These are phyloP conservation scores for Paraphaeosphaeria sporulosa DNA, from an alignment of 2,329 filamentous ascomycete species.

Conservation along the genomic window DNA sequence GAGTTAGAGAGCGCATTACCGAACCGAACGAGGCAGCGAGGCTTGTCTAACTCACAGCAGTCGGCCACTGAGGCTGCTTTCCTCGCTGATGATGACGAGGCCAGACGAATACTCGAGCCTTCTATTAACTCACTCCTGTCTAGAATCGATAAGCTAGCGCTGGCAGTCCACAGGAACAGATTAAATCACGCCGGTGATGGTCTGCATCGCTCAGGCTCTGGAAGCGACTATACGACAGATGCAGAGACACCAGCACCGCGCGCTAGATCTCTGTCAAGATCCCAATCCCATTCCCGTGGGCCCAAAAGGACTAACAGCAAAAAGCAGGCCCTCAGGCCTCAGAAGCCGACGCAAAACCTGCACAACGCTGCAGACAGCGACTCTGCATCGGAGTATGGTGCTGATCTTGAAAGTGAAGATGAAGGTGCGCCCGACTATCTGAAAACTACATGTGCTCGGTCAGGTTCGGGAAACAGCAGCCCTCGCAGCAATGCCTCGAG, in stretches of 20 bases:
- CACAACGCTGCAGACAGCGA: conserved; percentile 35
- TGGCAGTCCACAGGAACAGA: conserved; percentile 73
- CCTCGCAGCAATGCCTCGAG: conserved; percentile 20
- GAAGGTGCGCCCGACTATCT: conserved; percentile 4
- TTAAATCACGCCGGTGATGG: conserved; percentile 55
- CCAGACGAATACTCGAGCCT: conserved; percentile 70
- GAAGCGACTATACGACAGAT: conserved; percentile 39
- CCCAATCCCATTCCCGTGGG: conserved; percentile 20
- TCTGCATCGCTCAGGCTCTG: conserved; percentile 36
- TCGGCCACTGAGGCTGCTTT: conserved; percentile 58
- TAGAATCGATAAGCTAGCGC: conserved; percentile 73
- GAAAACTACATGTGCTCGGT: conserved; percentile 19
- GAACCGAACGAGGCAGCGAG: conserved; percentile 7
- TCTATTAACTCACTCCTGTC: conserved; percentile 73
- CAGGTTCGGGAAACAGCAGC: conserved; percentile 20
- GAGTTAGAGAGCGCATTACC: neutral
- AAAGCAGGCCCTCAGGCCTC: conserved; percentile 6
- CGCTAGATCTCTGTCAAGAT: conserved; percentile 25
- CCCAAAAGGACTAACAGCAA: conserved; percentile 16
- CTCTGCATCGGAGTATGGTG: conserved; percentile 51
- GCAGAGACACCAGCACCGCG: conserved; percentile 29
- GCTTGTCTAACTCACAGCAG: conserved; percentile 21
- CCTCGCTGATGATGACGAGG: conserved; percentile 74
- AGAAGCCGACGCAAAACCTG: neutral
- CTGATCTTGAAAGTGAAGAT: conserved; percentile 25